Base-by-base conservation (phyloP, 352 stramenopile genomes). In the Phytophthora melonis region DNA sequence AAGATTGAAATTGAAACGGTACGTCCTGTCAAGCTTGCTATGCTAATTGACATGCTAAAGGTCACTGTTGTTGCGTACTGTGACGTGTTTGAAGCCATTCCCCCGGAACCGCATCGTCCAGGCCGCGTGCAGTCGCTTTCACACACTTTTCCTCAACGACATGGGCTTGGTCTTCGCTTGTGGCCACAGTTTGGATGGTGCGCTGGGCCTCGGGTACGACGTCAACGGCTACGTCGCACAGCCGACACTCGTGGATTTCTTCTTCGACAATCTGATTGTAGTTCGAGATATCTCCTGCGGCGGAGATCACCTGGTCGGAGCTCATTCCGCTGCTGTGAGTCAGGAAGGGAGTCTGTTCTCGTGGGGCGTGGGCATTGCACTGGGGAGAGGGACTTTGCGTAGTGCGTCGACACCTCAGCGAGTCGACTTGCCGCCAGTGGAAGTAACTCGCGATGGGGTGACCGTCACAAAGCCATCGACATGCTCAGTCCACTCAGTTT, bases 251-350 rank as follows among this genome's bases (percentile, higher is more conserved):
- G 41, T 92, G 2, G 61, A 84, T 14, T 90, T 72, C 50, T 94
- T 93, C 63, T 75, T 93, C 9, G 74, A 91, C 5, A 77, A 77
- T 18, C 30, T 83, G 16, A 67, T 90, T 16, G 49, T 80, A 7
- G 60, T 94, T 2, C 55, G 62, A 6, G 58, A 71, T 13, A 55
- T 94, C 23, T 66, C 85, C 4, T 92, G 84, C 57, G 87, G 84
- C 45, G 87, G 87, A 2, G 84, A 92, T 52, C 61, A 75, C 21
- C 59, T 90, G n/a, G 78, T 71, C 5, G 87, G 87, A 3, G 77
- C 73, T 1, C 90, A 97, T 68, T 96, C 92, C 6, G 86, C 88
- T 14, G 87, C 83, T 7, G 79, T 97, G 0, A 83, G 72, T 53
- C 74, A 68, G 1, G 70, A 91, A 10, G 88, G 90, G 2, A 32